Evolutionary conservation across 1,284 basidiomycete species (phyloP).

Genomic region (Irpex rosettiformis): DNA sequence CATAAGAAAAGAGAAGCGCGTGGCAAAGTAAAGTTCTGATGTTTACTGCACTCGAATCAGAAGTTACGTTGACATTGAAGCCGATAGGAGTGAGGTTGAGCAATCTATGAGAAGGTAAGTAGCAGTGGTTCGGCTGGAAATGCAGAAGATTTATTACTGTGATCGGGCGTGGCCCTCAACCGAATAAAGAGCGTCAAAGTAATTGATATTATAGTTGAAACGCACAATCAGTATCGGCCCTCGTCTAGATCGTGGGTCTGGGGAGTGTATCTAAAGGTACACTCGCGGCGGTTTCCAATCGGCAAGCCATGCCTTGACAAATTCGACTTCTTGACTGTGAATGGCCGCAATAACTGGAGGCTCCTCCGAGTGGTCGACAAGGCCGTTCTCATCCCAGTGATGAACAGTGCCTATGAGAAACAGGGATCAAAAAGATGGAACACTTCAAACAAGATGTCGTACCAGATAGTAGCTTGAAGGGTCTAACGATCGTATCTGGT

Average conservation of each 20-base stretch:
- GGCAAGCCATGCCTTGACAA: slow-evolving; percentile 83
- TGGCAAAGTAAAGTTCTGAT: not conserved
- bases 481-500: slow-evolving; percentile 63
- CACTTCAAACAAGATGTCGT: slow-evolving; percentile 20
- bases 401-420: slow-evolving; percentile 69
- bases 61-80: not conserved
- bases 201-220: not conserved
- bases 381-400: slow-evolving; percentile 86
- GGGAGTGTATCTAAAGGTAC: not conserved
- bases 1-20: too few species aligned
- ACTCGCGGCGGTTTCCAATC: slow-evolving; percentile 39
- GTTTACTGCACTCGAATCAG: not conserved
- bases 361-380: slow-evolving; percentile 59
- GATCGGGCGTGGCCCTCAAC: not conserved
- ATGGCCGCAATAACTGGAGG: slow-evolving; percentile 77
- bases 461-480: slow-evolving; percentile 84
- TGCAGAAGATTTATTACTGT: not conserved
- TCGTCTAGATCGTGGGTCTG: not conserved
- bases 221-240: not conserved
- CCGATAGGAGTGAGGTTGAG: too few species aligned
- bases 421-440: not conserved
- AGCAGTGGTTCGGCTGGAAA: not conserved
- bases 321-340: slow-evolving; percentile 78
- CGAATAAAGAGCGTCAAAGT: not conserved
- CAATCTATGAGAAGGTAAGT: not conserved